Evolutionary conservation across 805 yeast genomes (phyloP).

Genomic region (Teunomyces pallodes): DNA sequence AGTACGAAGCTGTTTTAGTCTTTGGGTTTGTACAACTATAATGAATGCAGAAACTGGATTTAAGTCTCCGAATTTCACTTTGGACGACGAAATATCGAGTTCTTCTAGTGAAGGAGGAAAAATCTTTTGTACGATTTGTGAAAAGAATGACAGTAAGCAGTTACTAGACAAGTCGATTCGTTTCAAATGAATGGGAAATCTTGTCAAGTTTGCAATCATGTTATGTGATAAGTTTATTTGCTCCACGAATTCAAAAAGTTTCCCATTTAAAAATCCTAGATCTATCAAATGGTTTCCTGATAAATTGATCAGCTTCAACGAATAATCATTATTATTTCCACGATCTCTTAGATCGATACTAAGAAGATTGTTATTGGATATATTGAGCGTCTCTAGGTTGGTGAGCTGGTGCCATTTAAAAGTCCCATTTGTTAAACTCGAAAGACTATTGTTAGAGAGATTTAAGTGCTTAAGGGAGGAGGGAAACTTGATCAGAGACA

Average conservation of each 20-base stretch:
- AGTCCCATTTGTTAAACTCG: conserved; percentile 12
- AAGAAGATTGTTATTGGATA: conserved; percentile 24
- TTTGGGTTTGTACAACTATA: not conserved
- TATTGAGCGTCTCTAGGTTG: conserved; percentile 14
- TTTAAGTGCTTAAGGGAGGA: conserved; percentile 16
- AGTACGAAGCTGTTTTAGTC: not conserved
- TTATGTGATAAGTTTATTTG: conserved; percentile 26
- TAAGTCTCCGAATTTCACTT: not conserved
- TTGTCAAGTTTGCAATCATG: conserved; percentile 13
- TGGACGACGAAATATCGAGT: conserved; percentile 16
- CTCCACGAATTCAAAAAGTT: conserved; percentile 11
- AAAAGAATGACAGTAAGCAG: conserved; percentile 8
- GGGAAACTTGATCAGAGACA: conserved; percentile 20
- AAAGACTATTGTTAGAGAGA: conserved; percentile 27
- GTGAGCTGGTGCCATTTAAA: conserved; percentile 14
- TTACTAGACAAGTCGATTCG: conserved; percentile 22
- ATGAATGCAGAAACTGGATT: not conserved
- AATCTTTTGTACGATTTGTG: conserved; percentile 5
- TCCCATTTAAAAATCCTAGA: conserved; percentile 2
- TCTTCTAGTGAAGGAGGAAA: conserved; percentile 11
- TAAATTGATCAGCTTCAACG: conserved; percentile 16
- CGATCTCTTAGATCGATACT: not conserved
- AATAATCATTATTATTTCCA: not conserved
- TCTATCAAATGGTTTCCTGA: conserved; percentile 24
- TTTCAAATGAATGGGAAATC: conserved; percentile 13